Percentiles rank a stretch among this genome's conserved stretches.
These are phyloP conservation scores for Mucor sp. DNA, from an alignment of 371 early-diverging fungal genomes.

Conservation along the genomic window DNA sequence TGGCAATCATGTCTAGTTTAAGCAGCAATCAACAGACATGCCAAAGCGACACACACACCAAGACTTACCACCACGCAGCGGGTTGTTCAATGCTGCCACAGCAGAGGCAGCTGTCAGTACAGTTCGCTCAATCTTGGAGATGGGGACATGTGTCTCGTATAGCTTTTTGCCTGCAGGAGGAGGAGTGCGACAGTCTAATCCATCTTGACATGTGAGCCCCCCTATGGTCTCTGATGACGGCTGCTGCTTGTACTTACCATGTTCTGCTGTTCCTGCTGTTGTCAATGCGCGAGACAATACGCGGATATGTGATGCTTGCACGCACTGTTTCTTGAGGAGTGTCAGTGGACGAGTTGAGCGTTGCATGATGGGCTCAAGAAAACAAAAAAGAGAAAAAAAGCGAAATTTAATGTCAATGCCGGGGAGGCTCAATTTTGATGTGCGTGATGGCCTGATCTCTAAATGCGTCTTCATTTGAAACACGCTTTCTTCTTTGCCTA, in stretches of 20 bases:
- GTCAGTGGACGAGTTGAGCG: not conserved
- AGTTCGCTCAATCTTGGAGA: constrained; percentile 56
- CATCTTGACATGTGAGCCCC: not conserved
- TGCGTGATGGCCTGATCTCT: too few relatives aligned
- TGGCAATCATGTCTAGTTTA: constrained; percentile 84
- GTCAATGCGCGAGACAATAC: constrained; percentile 5
- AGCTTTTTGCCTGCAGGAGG: constrained; percentile 24
- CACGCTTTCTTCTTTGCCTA: too few relatives aligned
- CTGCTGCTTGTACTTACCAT: not conserved
- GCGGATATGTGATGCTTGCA: not conserved
- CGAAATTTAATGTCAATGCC: too few relatives aligned
- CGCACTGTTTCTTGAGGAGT: not conserved
- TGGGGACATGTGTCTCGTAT: constrained; percentile 60
- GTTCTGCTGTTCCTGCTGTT: not conserved
- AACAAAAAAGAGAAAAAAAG: not conserved
- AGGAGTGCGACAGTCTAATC: not conserved
- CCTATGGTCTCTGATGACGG: not conserved
- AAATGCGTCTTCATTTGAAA: too few relatives aligned
- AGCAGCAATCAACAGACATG: not conserved
- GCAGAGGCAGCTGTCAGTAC: constrained; percentile 78
- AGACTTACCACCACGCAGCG: constrained; percentile 72
- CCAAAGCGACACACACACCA: not conserved
- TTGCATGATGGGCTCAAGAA: not conserved
- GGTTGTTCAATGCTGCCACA: constrained; percentile 76
- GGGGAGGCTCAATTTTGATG: too few relatives aligned